phyloP scores from a whole-genome alignment of 257 asterid species.

The Rhazya stricta region DNA sequence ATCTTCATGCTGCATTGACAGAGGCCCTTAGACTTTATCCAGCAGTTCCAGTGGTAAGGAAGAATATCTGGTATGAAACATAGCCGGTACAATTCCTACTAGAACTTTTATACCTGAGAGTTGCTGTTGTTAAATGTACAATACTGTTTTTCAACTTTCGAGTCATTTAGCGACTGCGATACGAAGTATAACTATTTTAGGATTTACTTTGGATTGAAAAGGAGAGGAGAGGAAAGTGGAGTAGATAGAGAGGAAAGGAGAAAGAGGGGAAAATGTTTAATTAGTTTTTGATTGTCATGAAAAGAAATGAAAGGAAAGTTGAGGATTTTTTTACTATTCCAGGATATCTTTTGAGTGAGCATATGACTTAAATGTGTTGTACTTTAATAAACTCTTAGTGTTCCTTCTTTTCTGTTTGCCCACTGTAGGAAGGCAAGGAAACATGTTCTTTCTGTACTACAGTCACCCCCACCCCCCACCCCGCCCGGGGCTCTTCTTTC shows the following conservation, averaged over 20 bases:
- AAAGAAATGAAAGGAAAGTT: background rate
- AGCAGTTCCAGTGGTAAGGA: slow-evolving; percentile 46
- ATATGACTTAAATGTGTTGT: background rate
- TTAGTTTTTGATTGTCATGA: background rate
- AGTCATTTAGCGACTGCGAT: background rate
- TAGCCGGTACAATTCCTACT: background rate
- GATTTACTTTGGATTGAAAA: background rate
- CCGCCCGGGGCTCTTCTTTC: no score
- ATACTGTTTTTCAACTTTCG: background rate
- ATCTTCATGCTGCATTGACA: slow-evolving; percentile 51
- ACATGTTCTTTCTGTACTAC: background rate
- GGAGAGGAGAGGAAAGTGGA: background rate
- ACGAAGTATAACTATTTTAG: no score
- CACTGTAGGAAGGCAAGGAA: background rate
- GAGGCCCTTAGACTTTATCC: slow-evolving; percentile 60
- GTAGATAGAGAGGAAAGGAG: background rate
- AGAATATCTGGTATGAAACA: background rate
- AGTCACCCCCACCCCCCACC: no score
- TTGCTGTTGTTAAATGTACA: background rate
- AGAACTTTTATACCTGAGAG: background rate
- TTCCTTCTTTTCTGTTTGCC: background rate
- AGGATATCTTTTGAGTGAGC: background rate
- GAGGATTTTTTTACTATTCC: background rate
- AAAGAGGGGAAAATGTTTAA: background rate
- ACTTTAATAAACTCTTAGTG: background rate